Conservation (phyloP, 2,329 filamentous ascomycete species). For the Exophiala sp. region DNA sequence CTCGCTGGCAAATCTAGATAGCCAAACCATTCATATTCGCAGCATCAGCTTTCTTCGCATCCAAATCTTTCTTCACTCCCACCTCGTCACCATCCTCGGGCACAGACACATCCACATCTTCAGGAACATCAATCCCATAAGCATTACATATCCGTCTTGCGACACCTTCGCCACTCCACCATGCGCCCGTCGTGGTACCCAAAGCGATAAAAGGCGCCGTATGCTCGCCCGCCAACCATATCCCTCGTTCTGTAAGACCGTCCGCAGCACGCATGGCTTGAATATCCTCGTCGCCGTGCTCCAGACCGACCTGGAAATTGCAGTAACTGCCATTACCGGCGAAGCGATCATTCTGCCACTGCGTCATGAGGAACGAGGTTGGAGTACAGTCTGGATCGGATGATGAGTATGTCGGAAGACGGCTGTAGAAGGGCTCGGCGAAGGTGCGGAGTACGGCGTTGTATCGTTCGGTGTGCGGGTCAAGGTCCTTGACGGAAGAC, state of each 20-base stretch:
- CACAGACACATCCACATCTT: neutral
- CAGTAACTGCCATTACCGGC: conserved; percentile 79
- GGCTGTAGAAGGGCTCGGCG: conserved; percentile 74
- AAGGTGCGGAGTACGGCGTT: conserved; percentile 59
- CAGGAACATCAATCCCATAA: conserved; percentile 15
- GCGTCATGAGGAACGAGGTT: conserved; percentile 62
- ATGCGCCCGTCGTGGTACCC: conserved; percentile 85
- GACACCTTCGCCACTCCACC: conserved; percentile 82
- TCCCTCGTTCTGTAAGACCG: conserved; percentile 44
- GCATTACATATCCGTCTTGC: conserved; percentile 50
- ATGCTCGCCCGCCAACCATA: conserved; percentile 90
- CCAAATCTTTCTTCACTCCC: conserved; percentile 7
- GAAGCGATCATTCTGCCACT: conserved; percentile 74
- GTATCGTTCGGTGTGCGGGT: conserved; percentile 45
- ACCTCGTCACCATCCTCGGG: neutral
- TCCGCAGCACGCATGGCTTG: conserved; percentile 54
- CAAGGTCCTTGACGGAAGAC: conserved; percentile 31
- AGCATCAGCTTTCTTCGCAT: conserved; percentile 8
- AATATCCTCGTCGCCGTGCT: conserved; percentile 69
- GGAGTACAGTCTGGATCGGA: conserved; percentile 59
- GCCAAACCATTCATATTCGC: conserved; percentile 20
- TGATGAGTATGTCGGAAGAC: conserved; percentile 64
- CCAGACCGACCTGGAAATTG: conserved; percentile 76
- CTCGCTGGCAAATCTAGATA: too few species aligned
- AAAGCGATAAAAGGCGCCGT: conserved; percentile 85